A percentile compares a stretch with the other conserved stretches of the same genome.
Evolutionary conservation across 2,329 filamentous ascomycete species (phyloP).

Genomic region (Arachnopeziza araneosa): DNA sequence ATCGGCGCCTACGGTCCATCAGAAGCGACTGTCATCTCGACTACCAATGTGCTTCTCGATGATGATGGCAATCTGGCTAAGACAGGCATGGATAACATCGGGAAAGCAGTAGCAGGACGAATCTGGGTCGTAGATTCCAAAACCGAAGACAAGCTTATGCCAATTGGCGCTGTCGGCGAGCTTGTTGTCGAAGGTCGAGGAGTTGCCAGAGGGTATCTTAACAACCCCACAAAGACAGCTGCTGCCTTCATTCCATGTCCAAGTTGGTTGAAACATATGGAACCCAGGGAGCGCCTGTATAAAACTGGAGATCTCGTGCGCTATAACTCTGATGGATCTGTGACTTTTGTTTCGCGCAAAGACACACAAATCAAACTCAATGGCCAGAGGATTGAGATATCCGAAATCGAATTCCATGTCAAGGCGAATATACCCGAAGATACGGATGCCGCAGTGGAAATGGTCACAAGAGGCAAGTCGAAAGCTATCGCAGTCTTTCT

Average conservation of each 20-base stretch:
- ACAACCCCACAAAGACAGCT: neutral
- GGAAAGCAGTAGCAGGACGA: neutral
- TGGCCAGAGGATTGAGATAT: constrained; percentile 90
- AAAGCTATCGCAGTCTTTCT: neutral
- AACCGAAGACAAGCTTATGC: constrained; percentile 6
- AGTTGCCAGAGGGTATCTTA: constrained; percentile 56
- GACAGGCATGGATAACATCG: neutral
- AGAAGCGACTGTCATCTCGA: neutral
- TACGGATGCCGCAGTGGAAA: neutral
- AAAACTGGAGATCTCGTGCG: constrained; percentile 80
- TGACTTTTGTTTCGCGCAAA: constrained; percentile 71
- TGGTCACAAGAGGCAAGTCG: neutral
- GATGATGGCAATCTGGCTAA: neutral
- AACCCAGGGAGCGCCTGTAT: constrained; percentile 81
- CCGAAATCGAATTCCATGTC: constrained; percentile 78
- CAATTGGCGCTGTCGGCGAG: constrained; percentile 21
- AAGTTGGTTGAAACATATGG: constrained; percentile 44
- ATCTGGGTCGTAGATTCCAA: neutral
- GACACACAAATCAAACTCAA: constrained; percentile 95
- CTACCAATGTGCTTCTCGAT: neutral
- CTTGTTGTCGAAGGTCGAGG: constrained; percentile 41
- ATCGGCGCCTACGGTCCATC: neutral
- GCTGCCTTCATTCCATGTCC: neutral
- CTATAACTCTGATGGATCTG: constrained; percentile 62
- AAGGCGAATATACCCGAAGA: constrained; percentile 57